phyloP scores from a whole-genome alignment of 2,329 filamentous ascomycete genomes.

The Xylariales sp. region DNA sequence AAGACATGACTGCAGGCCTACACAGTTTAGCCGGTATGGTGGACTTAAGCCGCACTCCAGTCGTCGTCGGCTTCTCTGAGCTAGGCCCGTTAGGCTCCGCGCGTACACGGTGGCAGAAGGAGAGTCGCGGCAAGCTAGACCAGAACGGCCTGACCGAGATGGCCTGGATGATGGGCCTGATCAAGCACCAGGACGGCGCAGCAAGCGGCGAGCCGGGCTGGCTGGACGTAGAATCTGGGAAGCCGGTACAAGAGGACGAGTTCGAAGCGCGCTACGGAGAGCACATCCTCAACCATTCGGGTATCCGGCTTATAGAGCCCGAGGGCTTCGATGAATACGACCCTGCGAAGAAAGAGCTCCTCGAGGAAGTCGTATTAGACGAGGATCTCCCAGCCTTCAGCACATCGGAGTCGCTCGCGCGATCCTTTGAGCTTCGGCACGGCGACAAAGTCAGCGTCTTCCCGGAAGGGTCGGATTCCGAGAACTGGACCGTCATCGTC shows the following conservation, averaged over 20 bases:
- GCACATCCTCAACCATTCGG: conserved; percentile 92
- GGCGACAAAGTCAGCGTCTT: conserved; percentile 98
- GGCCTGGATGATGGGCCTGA: conserved; percentile 99
- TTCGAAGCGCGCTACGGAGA: conserved; percentile 98
- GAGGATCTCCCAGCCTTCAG: conserved; percentile 98
- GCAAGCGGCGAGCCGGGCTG: conserved; percentile 96
- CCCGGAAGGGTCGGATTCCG: conserved; percentile 84
- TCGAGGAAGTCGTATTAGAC: conserved; percentile 97
- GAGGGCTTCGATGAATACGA: conserved; percentile 97
- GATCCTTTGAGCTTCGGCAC: conserved; percentile 96
- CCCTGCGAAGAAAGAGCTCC: conserved; percentile 96
- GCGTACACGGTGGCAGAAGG: conserved; percentile 98
- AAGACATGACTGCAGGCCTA: conserved; percentile 88
- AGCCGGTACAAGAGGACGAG: conserved; percentile 97
- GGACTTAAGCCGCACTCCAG: conserved; percentile 95
- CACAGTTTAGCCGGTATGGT: conserved; percentile 94
- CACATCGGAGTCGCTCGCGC: conserved; percentile 93
- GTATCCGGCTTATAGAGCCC: conserved; percentile 96
- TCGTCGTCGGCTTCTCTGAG: conserved; percentile 96
- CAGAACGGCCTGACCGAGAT: conserved; percentile 98
- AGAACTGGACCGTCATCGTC: conserved; percentile 92
- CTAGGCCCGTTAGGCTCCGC: conserved; percentile 98
- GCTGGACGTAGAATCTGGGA: conserved; percentile 93
- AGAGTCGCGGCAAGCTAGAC: conserved; percentile 94
- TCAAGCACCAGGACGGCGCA: conserved; percentile 98